Evolutionary conservation across 2,329 filamentous ascomycete genomes (phyloP).

Genomic region (Cladophialophora carrionii): DNA sequence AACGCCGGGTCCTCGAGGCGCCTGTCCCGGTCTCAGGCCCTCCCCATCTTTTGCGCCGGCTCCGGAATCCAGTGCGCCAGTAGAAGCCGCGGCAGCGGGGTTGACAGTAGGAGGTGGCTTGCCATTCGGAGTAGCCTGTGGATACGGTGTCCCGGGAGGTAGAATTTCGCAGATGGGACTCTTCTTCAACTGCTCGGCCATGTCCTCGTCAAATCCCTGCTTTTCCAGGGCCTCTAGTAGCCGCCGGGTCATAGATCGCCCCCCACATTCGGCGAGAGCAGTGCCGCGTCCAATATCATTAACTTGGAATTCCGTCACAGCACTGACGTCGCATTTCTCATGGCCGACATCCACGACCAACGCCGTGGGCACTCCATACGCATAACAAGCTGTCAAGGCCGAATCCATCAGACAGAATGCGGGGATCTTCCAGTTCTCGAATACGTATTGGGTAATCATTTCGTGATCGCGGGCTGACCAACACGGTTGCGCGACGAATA

Average conservation of each 20-base stretch:
- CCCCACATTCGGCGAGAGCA: constrained; percentile 71
- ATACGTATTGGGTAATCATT: constrained; percentile 87
- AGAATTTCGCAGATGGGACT: constrained; percentile 66
- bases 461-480: constrained; percentile 91
- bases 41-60: constrained; percentile 45
- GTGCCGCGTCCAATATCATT: constrained; percentile 68
- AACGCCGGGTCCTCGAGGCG: constrained; percentile 58
- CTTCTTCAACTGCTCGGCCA: constrained; percentile 68
- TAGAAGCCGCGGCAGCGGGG: constrained; percentile 61
- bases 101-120: constrained; percentile 49
- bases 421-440: constrained; percentile 95
- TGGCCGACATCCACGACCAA: constrained; percentile 90
- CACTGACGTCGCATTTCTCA: constrained; percentile 90
- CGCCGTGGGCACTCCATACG: constrained; percentile 80
- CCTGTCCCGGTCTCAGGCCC: constrained; percentile 48
- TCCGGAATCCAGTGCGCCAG: constrained; percentile 55
- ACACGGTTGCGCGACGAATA: constrained; percentile 84
- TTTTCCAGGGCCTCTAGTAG: constrained; percentile 67
- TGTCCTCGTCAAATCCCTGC: constrained; percentile 62
- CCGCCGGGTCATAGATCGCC: constrained; percentile 79
- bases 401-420: constrained; percentile 89
- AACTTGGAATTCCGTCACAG: constrained; percentile 80
- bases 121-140: constrained; percentile 47
- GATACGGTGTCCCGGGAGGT: constrained; percentile 57
- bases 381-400: constrained; percentile 75